These are phyloP conservation scores for Candida anglica DNA, from an alignment of 805 yeast genomes.

Conservation along the genomic window DNA sequence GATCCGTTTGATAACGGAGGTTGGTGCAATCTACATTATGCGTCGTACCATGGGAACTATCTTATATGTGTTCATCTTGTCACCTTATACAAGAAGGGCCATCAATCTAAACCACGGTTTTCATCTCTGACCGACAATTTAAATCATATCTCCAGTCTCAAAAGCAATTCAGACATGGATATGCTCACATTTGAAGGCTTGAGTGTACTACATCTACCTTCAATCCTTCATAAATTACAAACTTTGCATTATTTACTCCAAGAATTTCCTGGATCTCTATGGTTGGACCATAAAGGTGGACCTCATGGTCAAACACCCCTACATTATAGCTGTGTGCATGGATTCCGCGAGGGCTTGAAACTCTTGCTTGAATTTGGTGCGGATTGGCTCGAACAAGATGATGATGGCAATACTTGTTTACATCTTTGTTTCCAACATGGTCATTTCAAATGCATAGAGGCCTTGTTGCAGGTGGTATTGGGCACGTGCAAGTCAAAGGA, in stretches of 20 bases:
- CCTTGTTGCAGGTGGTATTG: slow-evolving; percentile 13
- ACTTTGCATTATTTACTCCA: slow-evolving; percentile 40
- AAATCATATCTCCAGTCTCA: no score
- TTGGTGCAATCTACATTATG: slow-evolving; percentile 41
- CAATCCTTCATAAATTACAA: slow-evolving; percentile 29
- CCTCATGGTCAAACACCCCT: slow-evolving; percentile 29
- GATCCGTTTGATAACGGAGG: slow-evolving; percentile 28
- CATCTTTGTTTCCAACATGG: slow-evolving; percentile 38
- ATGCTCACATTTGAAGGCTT: slow-evolving; percentile 33
- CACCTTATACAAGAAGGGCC: slow-evolving; percentile 21
- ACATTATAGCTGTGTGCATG: slow-evolving; percentile 30
- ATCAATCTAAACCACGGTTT: no score
- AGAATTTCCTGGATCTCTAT: slow-evolving; percentile 35
- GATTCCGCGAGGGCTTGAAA: slow-evolving; percentile 35
- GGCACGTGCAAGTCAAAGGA: slow-evolving; percentile 1
- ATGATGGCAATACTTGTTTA: slow-evolving; percentile 32
- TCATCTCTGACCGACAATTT: no score
- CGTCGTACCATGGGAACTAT: slow-evolving; percentile 38
- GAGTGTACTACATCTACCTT: slow-evolving; percentile 34
- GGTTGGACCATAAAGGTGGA: slow-evolving; percentile 37
- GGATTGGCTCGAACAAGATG: slow-evolving; percentile 24
- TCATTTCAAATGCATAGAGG: slow-evolving; percentile 25
- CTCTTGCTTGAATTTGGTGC: slow-evolving; percentile 40
- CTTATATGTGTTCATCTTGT: slow-evolving; percentile 39
- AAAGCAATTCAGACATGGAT: slow-evolving; percentile 16